Conservation (phyloP, 2,329 filamentous ascomycete species). For the Xylariaceae sp. region DNA sequence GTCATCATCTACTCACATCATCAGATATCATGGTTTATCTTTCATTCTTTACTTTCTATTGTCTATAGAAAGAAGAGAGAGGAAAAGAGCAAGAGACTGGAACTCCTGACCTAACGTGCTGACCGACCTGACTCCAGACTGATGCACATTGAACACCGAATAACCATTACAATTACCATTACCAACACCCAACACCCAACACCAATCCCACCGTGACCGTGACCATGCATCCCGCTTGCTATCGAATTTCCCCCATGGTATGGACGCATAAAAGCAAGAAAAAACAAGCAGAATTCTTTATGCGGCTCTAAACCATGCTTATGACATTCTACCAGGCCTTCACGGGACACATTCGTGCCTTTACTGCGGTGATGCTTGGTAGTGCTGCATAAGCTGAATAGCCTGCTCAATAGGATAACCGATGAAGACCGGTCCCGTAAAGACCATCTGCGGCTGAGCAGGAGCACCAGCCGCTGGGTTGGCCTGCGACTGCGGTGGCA, state of each 20-base stretch:
- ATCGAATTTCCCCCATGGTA: neutral
- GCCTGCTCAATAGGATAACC: constrained; percentile 83
- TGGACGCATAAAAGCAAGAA: neutral
- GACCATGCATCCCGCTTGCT: constrained; percentile 3
- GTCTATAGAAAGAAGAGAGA: neutral
- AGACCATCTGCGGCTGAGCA: constrained; percentile 61
- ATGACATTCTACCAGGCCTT: neutral
- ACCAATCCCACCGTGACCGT: constrained; percentile 3
- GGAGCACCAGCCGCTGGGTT: constrained; percentile 29
- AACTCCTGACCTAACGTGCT: neutral
- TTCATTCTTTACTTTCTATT: too few species aligned
- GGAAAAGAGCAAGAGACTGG: neutral
- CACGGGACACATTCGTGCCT: neutral
- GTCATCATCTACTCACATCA: neutral
- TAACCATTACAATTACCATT: too few species aligned
- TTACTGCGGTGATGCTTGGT: constrained; percentile 33
- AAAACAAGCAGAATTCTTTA: neutral
- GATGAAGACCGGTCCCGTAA: constrained; percentile 90
- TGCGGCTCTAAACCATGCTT: neutral
- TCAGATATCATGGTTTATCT: neutral
- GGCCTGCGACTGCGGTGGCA: constrained; percentile 29
- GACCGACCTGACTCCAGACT: constrained; percentile 11
- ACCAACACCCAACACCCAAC: neutral
- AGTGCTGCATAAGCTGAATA: constrained; percentile 65
- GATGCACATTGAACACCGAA: constrained; percentile 1